Conservation (phyloP, 495 filamentous ascomycete species). For the Podospora comata region DNA sequence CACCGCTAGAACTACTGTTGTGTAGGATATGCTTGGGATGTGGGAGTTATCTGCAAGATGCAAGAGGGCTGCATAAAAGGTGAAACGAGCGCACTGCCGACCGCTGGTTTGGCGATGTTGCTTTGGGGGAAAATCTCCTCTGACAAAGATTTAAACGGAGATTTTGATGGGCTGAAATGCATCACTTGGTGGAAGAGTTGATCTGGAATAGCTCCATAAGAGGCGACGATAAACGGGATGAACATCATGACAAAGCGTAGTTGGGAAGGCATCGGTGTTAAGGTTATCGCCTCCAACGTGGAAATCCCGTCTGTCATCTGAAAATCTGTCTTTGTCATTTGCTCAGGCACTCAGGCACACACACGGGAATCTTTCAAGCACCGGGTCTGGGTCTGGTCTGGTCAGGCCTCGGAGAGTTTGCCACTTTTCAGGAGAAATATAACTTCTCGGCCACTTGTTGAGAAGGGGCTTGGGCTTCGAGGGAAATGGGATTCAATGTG, state of each 20-base stretch:
- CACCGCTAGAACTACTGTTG: not conserved
- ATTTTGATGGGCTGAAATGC: not conserved
- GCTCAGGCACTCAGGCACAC: not conserved
- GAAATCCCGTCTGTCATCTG: not conserved
- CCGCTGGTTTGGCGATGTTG: not conserved
- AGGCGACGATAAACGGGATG: not conserved
- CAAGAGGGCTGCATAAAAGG: not conserved
- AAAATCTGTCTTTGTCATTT: not conserved
- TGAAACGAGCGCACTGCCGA: not conserved
- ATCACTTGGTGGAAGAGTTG: not conserved
- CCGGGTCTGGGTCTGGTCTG: not conserved
- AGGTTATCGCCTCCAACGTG: not conserved
- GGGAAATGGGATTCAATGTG: too few species aligned
- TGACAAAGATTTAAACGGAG: too few species aligned
- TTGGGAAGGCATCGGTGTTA: not conserved
- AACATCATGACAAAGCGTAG: not conserved
- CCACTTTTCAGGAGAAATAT: not conserved
- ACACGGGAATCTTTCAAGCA: not conserved
- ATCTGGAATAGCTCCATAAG: not conserved
- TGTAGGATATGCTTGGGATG: not conserved
- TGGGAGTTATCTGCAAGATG: not conserved
- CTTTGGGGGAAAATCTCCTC: not conserved
- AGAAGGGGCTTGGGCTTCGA: too few species aligned
- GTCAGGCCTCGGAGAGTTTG: not conserved
- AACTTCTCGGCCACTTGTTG: not conserved